Conservation (phyloP, 495 filamentous ascomycete genomes). For the Neurospora sp. region DNA sequence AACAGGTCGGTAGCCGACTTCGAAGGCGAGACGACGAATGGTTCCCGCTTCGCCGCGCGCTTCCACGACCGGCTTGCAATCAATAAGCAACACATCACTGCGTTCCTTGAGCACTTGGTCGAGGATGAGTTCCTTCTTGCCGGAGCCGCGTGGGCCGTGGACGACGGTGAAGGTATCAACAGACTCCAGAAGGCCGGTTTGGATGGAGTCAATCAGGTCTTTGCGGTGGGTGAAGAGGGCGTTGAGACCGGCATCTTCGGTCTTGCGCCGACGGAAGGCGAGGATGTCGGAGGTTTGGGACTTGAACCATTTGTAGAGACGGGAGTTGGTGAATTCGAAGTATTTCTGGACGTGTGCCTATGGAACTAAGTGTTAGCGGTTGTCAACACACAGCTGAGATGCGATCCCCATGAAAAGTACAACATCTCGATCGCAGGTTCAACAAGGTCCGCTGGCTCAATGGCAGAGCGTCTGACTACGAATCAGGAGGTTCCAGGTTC, state of each 20-base stretch:
- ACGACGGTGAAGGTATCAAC: slow-evolving; percentile 90
- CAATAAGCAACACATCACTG: slow-evolving; percentile 74
- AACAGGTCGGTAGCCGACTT: slow-evolving; percentile 87
- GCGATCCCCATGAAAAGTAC: background rate
- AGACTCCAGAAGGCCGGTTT: slow-evolving; percentile 78
- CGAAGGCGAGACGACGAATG: slow-evolving; percentile 66
- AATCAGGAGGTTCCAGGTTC: background rate
- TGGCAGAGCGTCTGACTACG: background rate
- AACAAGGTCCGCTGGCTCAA: background rate
- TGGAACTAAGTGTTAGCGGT: background rate
- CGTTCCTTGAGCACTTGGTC: slow-evolving; percentile 72
- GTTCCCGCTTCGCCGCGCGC: slow-evolving; percentile 84
- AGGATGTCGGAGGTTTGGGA: slow-evolving; percentile 66
- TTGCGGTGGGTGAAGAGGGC: slow-evolving; percentile 86
- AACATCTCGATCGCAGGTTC: background rate
- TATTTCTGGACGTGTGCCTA: slow-evolving; percentile 65
- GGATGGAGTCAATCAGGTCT: slow-evolving; percentile 66
- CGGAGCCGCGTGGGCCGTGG: slow-evolving; percentile 84
- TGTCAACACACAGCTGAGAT: too few species aligned
- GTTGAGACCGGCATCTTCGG: slow-evolving; percentile 59
- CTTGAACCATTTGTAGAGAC: slow-evolving; percentile 68
- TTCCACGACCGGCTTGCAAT: slow-evolving; percentile 91
- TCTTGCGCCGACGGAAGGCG: slow-evolving; percentile 32
- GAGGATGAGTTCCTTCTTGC: slow-evolving; percentile 78
- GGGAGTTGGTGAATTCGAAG: slow-evolving; percentile 61